Percentiles rank a stretch among this genome's conserved stretches.
Conservation (phyloP, 768 basidiomycete genomes). For the Lentinula detonsa region DNA sequence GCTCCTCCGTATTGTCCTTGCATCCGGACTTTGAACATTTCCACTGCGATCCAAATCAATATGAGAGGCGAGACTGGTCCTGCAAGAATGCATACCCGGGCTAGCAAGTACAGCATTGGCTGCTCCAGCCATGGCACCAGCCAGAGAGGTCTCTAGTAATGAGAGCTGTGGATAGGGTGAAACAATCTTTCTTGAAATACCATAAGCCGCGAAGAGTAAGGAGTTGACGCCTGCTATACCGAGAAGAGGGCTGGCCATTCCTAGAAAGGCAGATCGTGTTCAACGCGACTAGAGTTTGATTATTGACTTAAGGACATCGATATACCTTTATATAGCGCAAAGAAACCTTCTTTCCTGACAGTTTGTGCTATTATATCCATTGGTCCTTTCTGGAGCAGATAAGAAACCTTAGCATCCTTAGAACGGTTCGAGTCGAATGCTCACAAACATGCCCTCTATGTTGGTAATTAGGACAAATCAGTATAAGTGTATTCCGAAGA, state of each 20-base stretch:
- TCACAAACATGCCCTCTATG: conserved; percentile 83
- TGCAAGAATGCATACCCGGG: conserved; percentile 49
- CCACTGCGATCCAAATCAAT: conserved; percentile 41
- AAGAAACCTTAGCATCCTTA: not conserved
- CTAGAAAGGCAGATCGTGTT: conserved; percentile 29
- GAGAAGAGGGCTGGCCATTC: conserved; percentile 85
- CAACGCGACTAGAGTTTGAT: not conserved
- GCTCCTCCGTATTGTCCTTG: conserved; percentile 88
- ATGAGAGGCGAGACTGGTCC: not conserved
- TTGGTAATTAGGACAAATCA: not conserved
- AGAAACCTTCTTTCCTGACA: conserved; percentile 80
- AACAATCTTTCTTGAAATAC: conserved; percentile 70
- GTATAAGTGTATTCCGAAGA: not conserved
- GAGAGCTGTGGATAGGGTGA: conserved; percentile 87
- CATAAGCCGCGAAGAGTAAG: conserved; percentile 88
- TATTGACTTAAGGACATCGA: no score
- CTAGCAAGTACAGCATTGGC: conserved; percentile 87
- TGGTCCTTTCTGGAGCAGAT: conserved; percentile 68
- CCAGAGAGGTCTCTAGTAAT: conserved; percentile 71
- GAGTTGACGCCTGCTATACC: conserved; percentile 97
- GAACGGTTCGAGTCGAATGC: conserved; percentile 20
- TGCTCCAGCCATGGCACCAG: conserved; percentile 91
- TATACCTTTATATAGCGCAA: conserved; percentile 92
- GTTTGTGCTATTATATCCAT: conserved; percentile 88
- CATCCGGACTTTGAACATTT: conserved; percentile 99